phyloP scores from a whole-genome alignment of 192 early-diverging fungal species.

The Backusella morwellensis region DNA sequence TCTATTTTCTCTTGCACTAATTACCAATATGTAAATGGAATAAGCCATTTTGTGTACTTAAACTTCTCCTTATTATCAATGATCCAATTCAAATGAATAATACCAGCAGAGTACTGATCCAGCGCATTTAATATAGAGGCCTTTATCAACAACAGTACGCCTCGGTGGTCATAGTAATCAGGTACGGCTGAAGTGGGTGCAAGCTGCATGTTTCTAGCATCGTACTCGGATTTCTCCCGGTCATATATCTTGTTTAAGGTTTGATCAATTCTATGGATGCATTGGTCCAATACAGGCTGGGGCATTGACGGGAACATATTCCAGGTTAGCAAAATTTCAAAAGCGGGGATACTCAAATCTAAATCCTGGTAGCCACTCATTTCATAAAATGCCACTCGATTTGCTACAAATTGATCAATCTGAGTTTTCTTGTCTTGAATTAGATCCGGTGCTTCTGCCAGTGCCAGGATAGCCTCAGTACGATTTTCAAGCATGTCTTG shows the following conservation, averaged over 20 bases:
- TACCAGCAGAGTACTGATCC: conserved; percentile 36
- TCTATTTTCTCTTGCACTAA: background rate
- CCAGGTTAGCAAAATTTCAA: conserved; percentile 53
- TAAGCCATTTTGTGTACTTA: conserved; percentile 43
- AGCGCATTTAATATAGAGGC: conserved; percentile 46
- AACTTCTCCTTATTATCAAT: conserved; percentile 43
- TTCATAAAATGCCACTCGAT: conserved; percentile 45
- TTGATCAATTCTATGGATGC: conserved; percentile 27
- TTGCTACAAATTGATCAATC: conserved; percentile 50
- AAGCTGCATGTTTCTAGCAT: conserved; percentile 27
- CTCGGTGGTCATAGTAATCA: conserved; percentile 43
- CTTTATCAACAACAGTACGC: conserved; percentile 45
- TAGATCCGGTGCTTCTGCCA: conserved; percentile 44
- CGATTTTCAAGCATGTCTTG: conserved; percentile 60
- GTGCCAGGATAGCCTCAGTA: conserved; percentile 75
- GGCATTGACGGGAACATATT: conserved; percentile 50
- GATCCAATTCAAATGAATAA: conserved; percentile 49
- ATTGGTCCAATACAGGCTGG: conserved; percentile 28
- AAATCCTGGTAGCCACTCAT: conserved; percentile 41
- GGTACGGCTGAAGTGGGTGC: conserved; percentile 28
- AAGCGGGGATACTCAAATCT: conserved; percentile 40
- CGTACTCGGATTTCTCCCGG: conserved; percentile 35
- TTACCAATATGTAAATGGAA: conserved; percentile 55
- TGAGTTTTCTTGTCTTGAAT: conserved; percentile 43
- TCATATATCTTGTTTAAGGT: conserved; percentile 31